Percentiles rank a stretch among this genome's conserved stretches.
These are phyloP conservation scores for Sporodiniella umbellata DNA, from an alignment of 371 early-diverging fungal genomes.

Conservation along the genomic window DNA sequence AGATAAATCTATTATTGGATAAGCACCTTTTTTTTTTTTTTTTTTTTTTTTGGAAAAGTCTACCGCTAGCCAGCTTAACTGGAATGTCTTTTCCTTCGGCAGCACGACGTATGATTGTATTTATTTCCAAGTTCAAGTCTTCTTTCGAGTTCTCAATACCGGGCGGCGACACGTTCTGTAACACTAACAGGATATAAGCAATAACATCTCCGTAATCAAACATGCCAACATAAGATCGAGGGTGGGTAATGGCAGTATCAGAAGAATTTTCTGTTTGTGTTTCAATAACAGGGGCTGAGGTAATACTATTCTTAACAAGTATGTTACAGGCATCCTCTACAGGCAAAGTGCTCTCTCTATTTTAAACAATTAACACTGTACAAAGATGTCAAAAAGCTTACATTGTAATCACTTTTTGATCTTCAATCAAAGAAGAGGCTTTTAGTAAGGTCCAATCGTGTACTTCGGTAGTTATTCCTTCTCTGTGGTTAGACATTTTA, in stretches of 20 bases:
- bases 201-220: conserved; percentile 83
- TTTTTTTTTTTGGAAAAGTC: background rate
- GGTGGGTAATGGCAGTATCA: conserved; percentile 19
- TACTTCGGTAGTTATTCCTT: conserved; percentile 54
- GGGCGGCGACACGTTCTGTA: conserved; percentile 28
- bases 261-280: background rate
- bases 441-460: conserved; percentile 63
- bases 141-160: conserved; percentile 5
- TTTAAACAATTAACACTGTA: too few species aligned
- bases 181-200: conserved; percentile 39
- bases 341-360: conserved; percentile 40
- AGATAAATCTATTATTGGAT: conserved; percentile 59
- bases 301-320: conserved; percentile 44
- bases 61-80: conserved; percentile 62
- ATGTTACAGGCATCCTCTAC: conserved; percentile 50
- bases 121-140: conserved; percentile 43
- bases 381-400: too few species aligned
- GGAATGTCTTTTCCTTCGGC: conserved; percentile 55
- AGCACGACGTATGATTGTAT: conserved; percentile 58
- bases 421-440: conserved; percentile 44
- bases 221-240: conserved; percentile 70
- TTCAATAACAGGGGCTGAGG: conserved; percentile 80
- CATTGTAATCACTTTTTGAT: conserved; percentile 59
- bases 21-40: background rate
- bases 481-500: conserved; percentile 33